Evolutionary conservation across 306 rosid genomes (phyloP).

Genomic region (Ceratonia siliqua): DNA sequence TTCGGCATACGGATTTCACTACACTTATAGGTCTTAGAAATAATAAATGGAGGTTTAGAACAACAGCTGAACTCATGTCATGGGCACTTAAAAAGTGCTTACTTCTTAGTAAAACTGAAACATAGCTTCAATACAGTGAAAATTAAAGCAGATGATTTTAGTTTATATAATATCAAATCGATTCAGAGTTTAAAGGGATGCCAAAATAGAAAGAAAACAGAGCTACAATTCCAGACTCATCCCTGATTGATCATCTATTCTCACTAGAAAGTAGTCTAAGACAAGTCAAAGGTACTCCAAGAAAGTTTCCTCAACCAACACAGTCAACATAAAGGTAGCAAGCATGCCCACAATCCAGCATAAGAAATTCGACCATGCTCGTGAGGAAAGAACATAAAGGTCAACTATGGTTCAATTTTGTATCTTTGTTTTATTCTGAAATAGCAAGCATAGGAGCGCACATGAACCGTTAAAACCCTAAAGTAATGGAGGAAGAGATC

Average conservation of each 20-base stretch:
- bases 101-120: background rate
- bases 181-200: background rate
- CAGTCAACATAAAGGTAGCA: background rate
- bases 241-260: background rate
- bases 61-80: background rate
- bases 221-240: conserved; percentile 7
- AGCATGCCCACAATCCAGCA: background rate
- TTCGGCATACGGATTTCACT: background rate
- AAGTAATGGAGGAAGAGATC: conserved; percentile 1
- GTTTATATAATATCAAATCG: background rate
- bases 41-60: background rate
- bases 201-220: background rate
- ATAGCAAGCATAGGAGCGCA: conserved; percentile 2
- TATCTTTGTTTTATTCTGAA: background rate
- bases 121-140: background rate
- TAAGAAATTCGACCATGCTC: background rate
- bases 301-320: conserved; percentile 21
- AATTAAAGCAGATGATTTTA: background rate
- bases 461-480: conserved; percentile 26
- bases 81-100: too few species aligned
- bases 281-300: conserved; percentile 27
- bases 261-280: background rate
- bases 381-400: too few species aligned
- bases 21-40: background rate
- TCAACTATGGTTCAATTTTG: background rate